Conservation (phyloP, 257 asterid genomes). For the Solanum habrochaites region DNA sequence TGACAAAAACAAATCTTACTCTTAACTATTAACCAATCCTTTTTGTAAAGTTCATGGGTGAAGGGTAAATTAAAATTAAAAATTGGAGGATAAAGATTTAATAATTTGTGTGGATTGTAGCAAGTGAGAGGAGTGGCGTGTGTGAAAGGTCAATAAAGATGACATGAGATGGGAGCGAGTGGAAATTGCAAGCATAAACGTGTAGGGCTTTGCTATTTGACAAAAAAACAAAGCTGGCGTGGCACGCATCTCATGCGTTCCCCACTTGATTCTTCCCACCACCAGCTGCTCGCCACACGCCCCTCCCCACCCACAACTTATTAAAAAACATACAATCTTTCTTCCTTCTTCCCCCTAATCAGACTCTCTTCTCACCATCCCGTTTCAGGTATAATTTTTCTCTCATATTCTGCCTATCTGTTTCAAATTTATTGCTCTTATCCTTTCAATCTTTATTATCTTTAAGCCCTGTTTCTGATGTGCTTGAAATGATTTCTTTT, state of each 20-base stretch:
- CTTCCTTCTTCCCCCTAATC: background rate
- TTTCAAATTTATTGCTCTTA: background rate
- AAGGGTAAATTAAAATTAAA: background rate
- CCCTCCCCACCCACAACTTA: background rate
- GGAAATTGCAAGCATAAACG: background rate
- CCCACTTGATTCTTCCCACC: slow-evolving; percentile 1
- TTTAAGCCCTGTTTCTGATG: background rate
- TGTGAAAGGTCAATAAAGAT: background rate
- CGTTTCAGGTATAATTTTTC: background rate
- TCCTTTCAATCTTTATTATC: background rate
- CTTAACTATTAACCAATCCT: background rate
- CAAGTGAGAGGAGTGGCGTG: background rate
- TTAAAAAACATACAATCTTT: background rate
- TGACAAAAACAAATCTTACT: no score
- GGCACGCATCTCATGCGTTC: slow-evolving; percentile 6
- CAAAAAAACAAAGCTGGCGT: slow-evolving; percentile 5
- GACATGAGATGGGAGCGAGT: background rate
- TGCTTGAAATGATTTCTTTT: background rate
- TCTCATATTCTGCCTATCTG: background rate
- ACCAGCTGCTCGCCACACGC: slow-evolving; percentile 42
- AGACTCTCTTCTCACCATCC: background rate
- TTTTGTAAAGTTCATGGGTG: background rate
- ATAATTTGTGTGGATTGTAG: background rate
- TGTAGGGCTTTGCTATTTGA: background rate
- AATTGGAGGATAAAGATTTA: background rate